A percentile compares a stretch with the other conserved stretches of the same genome.
These are phyloP conservation scores for Fistulinella prunicolor DNA, from an alignment of 768 basidiomycete genomes.

Conservation along the genomic window DNA sequence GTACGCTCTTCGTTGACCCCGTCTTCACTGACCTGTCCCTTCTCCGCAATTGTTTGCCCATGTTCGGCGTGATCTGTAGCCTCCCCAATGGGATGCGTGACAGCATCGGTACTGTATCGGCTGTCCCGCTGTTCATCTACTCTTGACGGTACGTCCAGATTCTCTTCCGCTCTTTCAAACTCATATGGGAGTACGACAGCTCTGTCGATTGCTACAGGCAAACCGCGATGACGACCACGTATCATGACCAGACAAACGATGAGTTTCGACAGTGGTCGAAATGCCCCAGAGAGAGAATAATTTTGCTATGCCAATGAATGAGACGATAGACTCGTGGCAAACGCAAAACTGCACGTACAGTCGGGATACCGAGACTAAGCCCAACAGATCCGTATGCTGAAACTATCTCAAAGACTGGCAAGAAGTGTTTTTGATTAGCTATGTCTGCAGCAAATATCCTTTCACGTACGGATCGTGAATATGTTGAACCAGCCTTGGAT, in stretches of 20 bases:
- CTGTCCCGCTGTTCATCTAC: conserved; percentile 14
- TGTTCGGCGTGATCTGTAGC: background rate
- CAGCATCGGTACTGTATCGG: background rate
- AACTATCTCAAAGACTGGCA: conserved; percentile 77
- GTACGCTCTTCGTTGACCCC: background rate
- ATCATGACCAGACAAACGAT: conserved; percentile 89
- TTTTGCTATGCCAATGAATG: conserved; percentile 50
- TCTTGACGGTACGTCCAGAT: conserved; percentile 2
- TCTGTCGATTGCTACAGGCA: conserved; percentile 86
- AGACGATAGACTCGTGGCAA: background rate
- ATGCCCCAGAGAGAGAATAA: conserved; percentile 77
- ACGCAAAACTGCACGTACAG: conserved; percentile 42
- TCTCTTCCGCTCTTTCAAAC: conserved; percentile 35
- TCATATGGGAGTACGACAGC: conserved; percentile 80
- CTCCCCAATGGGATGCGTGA: background rate
- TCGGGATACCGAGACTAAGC: conserved; percentile 83
- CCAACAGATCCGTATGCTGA: conserved; percentile 91
- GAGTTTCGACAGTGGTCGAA: conserved; percentile 81
- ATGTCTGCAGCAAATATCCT: background rate
- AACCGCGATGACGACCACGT: conserved; percentile 86
- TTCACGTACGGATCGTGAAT: conserved; percentile 65
- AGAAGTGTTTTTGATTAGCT: background rate
- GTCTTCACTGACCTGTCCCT: background rate
- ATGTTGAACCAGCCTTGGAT: conserved; percentile 77
- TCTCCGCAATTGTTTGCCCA: background rate